phyloP scores from a whole-genome alignment of 495 filamentous ascomycete species.

The Aspergillus heteromorphus region DNA sequence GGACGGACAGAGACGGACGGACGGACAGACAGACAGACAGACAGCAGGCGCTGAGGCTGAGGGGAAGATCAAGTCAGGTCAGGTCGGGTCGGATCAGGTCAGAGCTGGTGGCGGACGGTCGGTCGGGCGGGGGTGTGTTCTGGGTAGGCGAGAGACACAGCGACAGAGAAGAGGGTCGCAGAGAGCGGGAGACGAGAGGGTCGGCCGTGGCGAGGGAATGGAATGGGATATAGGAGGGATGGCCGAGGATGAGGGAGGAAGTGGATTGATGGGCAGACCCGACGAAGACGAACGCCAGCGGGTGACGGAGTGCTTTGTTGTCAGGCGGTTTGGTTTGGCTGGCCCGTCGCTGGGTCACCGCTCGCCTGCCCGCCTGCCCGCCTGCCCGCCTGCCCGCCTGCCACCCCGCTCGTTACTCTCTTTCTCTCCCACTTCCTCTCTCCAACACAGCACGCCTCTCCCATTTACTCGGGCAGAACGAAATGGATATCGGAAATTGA shows the following conservation, averaged over 20 bases:
- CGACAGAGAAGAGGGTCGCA: not conserved
- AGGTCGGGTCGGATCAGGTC: not conserved
- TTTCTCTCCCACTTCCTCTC: too few relatives aligned
- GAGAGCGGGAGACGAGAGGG: not conserved
- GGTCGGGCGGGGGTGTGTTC: not conserved
- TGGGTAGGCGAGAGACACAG: not conserved
- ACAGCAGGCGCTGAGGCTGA: not conserved
- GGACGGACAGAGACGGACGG: too few relatives aligned
- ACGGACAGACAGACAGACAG: too few relatives aligned
- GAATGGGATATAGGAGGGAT: not conserved
- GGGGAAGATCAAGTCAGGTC: not conserved
- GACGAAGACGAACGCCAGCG: constrained; percentile 4
- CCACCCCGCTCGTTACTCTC: too few relatives aligned
- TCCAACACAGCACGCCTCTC: not conserved
- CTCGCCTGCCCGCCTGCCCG: constrained; percentile 13
- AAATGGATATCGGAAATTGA: not conserved
- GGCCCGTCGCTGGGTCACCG: constrained; percentile 23
- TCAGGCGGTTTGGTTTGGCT: not conserved
- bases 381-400: constrained; percentile 19
- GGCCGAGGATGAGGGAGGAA: not conserved
- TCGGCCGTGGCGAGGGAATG: not conserved
- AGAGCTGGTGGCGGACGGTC: not conserved
- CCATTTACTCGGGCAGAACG: not conserved
- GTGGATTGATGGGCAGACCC: not conserved
- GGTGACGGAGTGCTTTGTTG: constrained; percentile 23